phyloP scores from a whole-genome alignment of 208 protist species.

The Acanthamoeba royreba region DNA sequence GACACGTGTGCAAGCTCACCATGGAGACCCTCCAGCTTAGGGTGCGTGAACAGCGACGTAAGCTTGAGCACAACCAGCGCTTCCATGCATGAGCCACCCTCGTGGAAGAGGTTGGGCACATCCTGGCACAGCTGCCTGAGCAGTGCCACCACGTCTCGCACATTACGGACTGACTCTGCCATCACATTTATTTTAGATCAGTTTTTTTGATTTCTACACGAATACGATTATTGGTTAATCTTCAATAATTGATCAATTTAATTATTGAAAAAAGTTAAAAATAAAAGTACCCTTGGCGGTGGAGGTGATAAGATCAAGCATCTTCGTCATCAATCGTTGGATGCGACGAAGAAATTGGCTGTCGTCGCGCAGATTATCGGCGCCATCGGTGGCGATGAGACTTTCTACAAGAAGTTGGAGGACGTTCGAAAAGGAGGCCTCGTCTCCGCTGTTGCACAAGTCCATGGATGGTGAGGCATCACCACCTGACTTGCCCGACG shows the following conservation, averaged over 20 bases:
- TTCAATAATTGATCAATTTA: not conserved
- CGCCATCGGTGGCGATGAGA: not conserved
- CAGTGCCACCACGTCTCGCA: not conserved
- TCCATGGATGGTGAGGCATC: too few relatives aligned
- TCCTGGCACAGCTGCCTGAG: not conserved
- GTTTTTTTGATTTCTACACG: too few relatives aligned
- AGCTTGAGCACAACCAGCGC: not conserved
- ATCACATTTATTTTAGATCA: too few relatives aligned
- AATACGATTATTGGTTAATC: not conserved
- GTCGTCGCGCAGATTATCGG: not conserved
- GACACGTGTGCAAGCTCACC: not conserved
- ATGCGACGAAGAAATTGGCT: not conserved
- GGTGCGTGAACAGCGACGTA: not conserved
- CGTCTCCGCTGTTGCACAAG: not conserved
- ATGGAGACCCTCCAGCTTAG: not conserved
- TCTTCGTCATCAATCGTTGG: not conserved
- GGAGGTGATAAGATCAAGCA: slow-evolving; percentile 15
- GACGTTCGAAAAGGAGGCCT: not conserved
- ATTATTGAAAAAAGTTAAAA: not conserved
- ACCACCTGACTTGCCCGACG: too few relatives aligned
- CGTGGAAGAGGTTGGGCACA: not conserved
- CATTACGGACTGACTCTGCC: not conserved
- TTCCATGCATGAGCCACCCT: not conserved
- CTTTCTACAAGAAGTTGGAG: not conserved
- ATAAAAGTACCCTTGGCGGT: not conserved